Base-by-base conservation (phyloP, 2,329 filamentous ascomycete genomes). In the Xylariaceae sp. region DNA sequence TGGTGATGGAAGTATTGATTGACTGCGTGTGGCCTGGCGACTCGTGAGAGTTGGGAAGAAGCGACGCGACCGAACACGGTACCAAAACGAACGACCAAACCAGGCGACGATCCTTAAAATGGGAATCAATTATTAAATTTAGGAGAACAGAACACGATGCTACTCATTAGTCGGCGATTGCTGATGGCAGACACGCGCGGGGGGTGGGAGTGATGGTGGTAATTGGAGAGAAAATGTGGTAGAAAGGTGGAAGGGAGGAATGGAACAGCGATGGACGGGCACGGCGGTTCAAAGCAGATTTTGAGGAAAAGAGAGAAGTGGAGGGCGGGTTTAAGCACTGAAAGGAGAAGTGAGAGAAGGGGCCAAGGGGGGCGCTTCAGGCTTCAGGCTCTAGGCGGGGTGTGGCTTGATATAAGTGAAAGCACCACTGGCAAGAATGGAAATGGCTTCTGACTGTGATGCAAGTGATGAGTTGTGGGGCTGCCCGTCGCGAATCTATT, bases 231-330 rank as follows among this genome's bases (percentile, higher is more conserved):
- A 41, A 37, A 26, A 43, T 32, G 6, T 16, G 41, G 32, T 46
- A 43, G 45, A 30, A 47, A 53, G 43, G 35, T 42, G 39, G 50
- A 43, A 42, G 36, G 7, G 53, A 41, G 37, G 37, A 53, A 42
- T 20, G 21, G 45, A 53, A 49, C 11, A 39, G 5, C 21, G 26
- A 42, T 15, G 40, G 29, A 4, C 33, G 40, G 46, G 21, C 42
- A 44, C 42, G 33, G 27, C 41, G 51, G 32, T 50, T 35, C 32
- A 50, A 53, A 47, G 45, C 50, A 53, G 53, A 53, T 39, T 53
- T 51, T 57, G 49, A n/a, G n/a, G 33, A 46, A 48, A 40, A 57
- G 41, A 54, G 53, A 45, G 50, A 51, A 40, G 48, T 43, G 52
- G 49, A 58, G 55, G 49, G 24, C 35, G 20, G 10, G n/a, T 20